Conservation (phyloP, 345 rosid genomes). For the Bruguiera parviflora region DNA sequence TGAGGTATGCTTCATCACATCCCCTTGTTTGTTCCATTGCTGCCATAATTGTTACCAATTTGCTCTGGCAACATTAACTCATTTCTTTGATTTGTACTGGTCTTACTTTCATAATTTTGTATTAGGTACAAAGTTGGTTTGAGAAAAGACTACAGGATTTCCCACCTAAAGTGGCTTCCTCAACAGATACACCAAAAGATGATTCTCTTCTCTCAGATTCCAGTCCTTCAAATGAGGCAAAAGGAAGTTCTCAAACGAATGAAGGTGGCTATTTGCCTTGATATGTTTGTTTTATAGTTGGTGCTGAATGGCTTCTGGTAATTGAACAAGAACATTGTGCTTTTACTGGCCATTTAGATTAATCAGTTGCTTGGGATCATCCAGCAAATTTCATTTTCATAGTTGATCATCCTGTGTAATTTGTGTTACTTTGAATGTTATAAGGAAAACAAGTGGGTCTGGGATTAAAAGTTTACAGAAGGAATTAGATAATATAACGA, state of each 20-base stretch:
- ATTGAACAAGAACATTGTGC: not conserved
- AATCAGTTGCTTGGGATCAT: not conserved
- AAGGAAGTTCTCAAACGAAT: slow-evolving; percentile 27
- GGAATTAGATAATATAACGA: not conserved
- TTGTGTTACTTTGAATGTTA: no score
- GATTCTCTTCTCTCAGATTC: slow-evolving; percentile 21
- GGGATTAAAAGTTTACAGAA: not conserved
- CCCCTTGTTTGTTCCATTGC: slow-evolving; percentile 1
- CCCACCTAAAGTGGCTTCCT: slow-evolving; percentile 32
- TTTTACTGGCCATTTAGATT: not conserved
- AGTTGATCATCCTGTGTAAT: not conserved
- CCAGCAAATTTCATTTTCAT: not conserved
- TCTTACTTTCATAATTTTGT: slow-evolving; percentile 5
- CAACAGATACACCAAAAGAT: slow-evolving; percentile 29
- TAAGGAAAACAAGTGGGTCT: no score
- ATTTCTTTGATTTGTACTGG: not conserved
- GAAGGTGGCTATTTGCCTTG: slow-evolving; percentile 30
- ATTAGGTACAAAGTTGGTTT: slow-evolving; percentile 53
- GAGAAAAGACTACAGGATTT: slow-evolving; percentile 24
- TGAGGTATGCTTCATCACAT: slow-evolving; percentile 37
- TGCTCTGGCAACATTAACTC: not conserved
- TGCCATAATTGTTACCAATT: not conserved
- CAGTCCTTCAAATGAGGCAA: slow-evolving; percentile 23
- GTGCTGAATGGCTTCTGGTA: not conserved
- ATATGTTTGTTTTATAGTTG: not conserved